A percentile compares a stretch with the other conserved stretches of the same genome.
phyloP scores from a whole-genome alignment of 208 protist genomes.

The Leishmania major region DNA sequence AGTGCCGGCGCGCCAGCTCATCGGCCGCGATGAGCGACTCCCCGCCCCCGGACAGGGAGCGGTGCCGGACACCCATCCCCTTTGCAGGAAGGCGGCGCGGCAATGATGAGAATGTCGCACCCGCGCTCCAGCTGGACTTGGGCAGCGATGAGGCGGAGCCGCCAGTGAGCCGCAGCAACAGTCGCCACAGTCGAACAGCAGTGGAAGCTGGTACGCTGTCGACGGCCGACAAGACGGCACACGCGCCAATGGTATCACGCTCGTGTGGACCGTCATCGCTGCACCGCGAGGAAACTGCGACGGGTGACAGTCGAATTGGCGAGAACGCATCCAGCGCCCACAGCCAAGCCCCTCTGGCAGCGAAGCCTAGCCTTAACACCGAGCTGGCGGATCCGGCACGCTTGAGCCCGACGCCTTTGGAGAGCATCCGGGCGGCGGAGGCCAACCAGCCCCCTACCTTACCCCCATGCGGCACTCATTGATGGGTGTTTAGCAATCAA shows the following conservation, averaged over 20 bases:
- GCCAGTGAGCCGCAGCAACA: constrained; percentile 12
- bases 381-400: constrained; percentile 4
- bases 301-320: neutral
- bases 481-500: neutral
- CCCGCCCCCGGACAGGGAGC: neutral
- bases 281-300: constrained; percentile 9
- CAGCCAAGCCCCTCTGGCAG: neutral
- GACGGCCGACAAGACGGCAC: constrained; percentile 6
- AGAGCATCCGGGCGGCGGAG: neutral
- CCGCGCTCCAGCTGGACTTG: constrained; percentile 9
- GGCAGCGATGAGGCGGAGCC: constrained; percentile 4
- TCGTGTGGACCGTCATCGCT: constrained; percentile 11
- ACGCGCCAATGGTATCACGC: constrained; percentile 20
- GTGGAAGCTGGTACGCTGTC: constrained; percentile 2
- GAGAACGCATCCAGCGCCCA: neutral
- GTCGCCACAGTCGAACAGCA: neutral
- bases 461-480: neutral
- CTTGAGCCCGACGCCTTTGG: constrained; percentile 2
- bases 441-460: neutral
- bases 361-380: constrained; percentile 3
- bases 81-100: neutral
- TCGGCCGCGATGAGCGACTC: constrained; percentile 22
- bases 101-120: constrained; percentile 2
- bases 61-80: constrained; percentile 11
- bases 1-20: constrained; percentile 17